Evolutionary conservation across 2,329 filamentous ascomycete genomes (phyloP), one percentile per base, ranked within the genome.

Genomic region (Rhytidhysteron rufulum): DNA sequence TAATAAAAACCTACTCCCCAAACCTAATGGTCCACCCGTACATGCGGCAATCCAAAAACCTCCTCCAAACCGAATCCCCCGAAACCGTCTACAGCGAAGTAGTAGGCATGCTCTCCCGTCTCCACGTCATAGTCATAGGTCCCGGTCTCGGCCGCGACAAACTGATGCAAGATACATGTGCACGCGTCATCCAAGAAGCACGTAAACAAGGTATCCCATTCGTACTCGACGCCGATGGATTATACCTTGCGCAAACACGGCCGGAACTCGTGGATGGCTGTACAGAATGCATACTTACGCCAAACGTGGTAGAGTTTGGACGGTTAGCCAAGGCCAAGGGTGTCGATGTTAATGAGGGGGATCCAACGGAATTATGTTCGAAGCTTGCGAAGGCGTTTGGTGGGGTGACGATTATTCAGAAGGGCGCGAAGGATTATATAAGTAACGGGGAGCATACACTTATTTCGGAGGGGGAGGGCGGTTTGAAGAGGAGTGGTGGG

Each of bases 11-110:
- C 4, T 98, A 97, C 72, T 96, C 90, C 16, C 93, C 93, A 3
- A 96, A 97, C 64, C 76, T 98, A 20, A 98, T 98, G 91, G 93
- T 98, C 9, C 93, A 97, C 66, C 93, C 93, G 1, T 79, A 96
- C 51, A 91, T 98, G 81, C 86, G 88, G 21, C 88, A 93, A 66
- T 79, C 81, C 33, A 75, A 78, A 51, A 74, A 79, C 52, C 68
- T 78, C 39, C 63, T 69, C 18, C 65, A 71, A 35, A 67, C 73
- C 39, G 78, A 84, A 41, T 71, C 72, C 10, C 74, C 80, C 50
- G 75, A 85, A 2, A 73, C 71, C 39, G 75, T 95, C 34, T 80
- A 86, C 7, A 67, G 76, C 18, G 71, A 78, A 38, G 85, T 97
- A 49, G 78, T 90, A 45, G 79, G 77, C 44, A 86, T 97, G 80